phyloP scores from a whole-genome alignment of 345 rosid genomes.

The Salix brachista region DNA sequence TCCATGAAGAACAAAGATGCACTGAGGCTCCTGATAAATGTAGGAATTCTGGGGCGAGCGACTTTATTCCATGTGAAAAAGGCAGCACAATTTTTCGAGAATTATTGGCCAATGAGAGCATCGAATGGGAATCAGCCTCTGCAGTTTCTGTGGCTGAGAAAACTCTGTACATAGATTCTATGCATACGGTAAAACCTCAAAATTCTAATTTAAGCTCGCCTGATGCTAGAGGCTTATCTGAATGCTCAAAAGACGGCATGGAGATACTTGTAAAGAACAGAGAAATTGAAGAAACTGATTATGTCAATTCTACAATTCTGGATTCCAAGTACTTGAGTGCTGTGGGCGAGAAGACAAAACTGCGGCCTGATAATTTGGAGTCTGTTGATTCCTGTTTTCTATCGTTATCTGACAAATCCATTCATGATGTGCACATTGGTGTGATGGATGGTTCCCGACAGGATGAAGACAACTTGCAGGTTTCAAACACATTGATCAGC shows the following conservation, averaged over 20 bases:
- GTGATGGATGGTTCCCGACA: conserved; percentile 9
- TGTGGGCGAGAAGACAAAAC: conserved; percentile 9
- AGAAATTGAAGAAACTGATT: conserved; percentile 30
- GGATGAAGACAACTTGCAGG: conserved; percentile 15
- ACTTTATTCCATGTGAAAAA: conserved; percentile 16
- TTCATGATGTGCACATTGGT: conserved; percentile 8
- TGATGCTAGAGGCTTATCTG: conserved; percentile 13
- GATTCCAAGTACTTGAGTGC: conserved; percentile 21
- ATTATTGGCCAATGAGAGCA: conserved; percentile 51
- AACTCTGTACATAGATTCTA: conserved; percentile 70
- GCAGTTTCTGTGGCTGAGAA: conserved; percentile 52
- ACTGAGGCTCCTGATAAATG: conserved; percentile 21
- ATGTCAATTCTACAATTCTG: conserved; percentile 23
- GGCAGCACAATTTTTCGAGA: conserved; percentile 35
- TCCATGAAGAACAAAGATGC: conserved; percentile 14
- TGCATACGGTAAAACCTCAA: conserved; percentile 36
- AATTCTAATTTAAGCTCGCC: conserved; percentile 19
- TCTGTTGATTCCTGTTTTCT: conserved; percentile 18
- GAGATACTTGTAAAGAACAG: conserved; percentile 11
- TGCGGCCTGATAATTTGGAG: conserved; percentile 17
- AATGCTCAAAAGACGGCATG: conserved; percentile 11
- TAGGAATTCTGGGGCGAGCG: conserved; percentile 16
- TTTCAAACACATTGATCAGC: conserved; percentile 14
- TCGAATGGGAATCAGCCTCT: conserved; percentile 36
- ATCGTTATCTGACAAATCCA: conserved; percentile 19